Percentiles rank a stretch among this genome's conserved stretches.
Conservation (phyloP, 2,329 filamentous ascomycete genomes). For the Fusarium subtropicale region DNA sequence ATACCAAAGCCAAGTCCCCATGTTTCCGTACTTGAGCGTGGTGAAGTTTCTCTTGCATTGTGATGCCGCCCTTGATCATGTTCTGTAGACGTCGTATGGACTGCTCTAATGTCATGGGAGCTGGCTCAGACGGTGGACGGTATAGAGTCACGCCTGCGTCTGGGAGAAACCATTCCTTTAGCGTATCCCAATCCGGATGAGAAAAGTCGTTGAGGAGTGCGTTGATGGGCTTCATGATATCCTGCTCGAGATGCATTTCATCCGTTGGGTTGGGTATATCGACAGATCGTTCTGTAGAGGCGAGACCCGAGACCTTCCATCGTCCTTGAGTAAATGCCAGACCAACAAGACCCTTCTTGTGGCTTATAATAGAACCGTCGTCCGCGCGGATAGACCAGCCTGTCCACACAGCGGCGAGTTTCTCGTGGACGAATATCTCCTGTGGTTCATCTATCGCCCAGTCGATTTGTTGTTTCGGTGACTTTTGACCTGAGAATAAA, state of each 20-base stretch:
- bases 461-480: not conserved
- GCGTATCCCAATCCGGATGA: slow-evolving; percentile 6
- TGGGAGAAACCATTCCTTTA: slow-evolving; percentile 22
- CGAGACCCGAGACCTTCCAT: slow-evolving; percentile 18
- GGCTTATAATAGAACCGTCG: not conserved
- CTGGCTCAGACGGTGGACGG: slow-evolving; percentile 3
- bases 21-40: slow-evolving; percentile 10
- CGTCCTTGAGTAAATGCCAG: slow-evolving; percentile 2
- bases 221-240: slow-evolving; percentile 18
- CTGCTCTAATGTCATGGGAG: slow-evolving; percentile 25
- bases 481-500: not conserved
- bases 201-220: slow-evolving; percentile 25
- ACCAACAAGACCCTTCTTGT: slow-evolving; percentile 18
- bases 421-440: not conserved
- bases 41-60: slow-evolving; percentile 13
- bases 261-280: not conserved
- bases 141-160: slow-evolving; percentile 10
- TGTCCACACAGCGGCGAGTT: slow-evolving; percentile 9
- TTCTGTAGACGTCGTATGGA: slow-evolving; percentile 15
- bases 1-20: slow-evolving; percentile 18
- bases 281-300: not conserved
- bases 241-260: not conserved
- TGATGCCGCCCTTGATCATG: slow-evolving; percentile 10
- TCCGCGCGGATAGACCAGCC: slow-evolving; percentile 4
- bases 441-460: slow-evolving; percentile 17